Evolutionary conservation across 495 filamentous ascomycete species (phyloP).

Genomic region (Margaritispora aquatica): DNA sequence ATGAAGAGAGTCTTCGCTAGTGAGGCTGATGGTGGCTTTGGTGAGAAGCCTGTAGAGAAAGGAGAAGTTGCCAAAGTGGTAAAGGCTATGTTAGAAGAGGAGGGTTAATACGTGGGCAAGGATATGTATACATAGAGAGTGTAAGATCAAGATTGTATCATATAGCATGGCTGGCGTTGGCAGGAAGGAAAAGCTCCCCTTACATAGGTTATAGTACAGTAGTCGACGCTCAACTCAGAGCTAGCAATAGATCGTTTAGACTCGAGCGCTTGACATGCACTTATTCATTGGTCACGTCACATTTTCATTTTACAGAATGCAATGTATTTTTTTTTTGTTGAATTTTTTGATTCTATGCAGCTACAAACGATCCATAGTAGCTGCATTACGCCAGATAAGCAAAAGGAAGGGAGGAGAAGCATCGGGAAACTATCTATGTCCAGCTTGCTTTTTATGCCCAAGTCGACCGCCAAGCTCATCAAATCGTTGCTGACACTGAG

Average conservation of each 20-base stretch:
- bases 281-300: too few species aligned
- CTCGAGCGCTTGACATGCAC: too few species aligned
- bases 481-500: conserved; percentile 1
- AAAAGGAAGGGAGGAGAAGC: conserved; percentile 13
- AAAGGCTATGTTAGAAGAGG: conserved; percentile 16
- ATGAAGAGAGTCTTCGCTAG: conserved; percentile 20
- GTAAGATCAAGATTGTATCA: background rate
- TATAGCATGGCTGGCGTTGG: background rate
- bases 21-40: conserved; percentile 10
- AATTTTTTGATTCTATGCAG: conserved; percentile 21
- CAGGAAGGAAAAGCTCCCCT: background rate
- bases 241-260: too few species aligned
- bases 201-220: background rate
- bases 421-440: conserved; percentile 16
- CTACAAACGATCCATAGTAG: conserved; percentile 16
- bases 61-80: conserved; percentile 21
- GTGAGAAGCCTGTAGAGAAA: conserved; percentile 19
- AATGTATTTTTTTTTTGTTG: background rate
- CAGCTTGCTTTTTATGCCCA: conserved; percentile 19
- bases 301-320: too few species aligned
- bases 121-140: background rate
- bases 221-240: too few species aligned
- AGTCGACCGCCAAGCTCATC: conserved; percentile 16
- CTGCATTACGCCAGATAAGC: conserved; percentile 15
- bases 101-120: background rate